phyloP scores from a whole-genome alignment of 768 basidiomycete species.

The Trametes punicea region DNA sequence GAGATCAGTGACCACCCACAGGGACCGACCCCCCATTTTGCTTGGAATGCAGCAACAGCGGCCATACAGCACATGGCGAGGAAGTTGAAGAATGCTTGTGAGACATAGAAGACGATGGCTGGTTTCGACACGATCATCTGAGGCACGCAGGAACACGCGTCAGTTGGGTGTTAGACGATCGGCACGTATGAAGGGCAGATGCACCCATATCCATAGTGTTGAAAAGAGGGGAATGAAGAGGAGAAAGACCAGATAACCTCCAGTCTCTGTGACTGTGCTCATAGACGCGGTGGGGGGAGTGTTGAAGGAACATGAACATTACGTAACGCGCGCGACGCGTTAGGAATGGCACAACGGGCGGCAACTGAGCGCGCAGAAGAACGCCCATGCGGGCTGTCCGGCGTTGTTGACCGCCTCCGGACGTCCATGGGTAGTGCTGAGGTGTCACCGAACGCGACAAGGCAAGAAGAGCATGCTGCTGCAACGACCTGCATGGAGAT shows the following conservation, averaged over 20 bases:
- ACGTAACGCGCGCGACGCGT: constrained; percentile 37
- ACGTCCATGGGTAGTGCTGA: not conserved
- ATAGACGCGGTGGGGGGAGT: constrained; percentile 25
- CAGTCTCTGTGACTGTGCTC: constrained; percentile 31
- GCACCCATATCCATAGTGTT: constrained; percentile 70
- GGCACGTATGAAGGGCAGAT: constrained; percentile 15
- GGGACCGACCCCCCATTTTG: constrained; percentile 78
- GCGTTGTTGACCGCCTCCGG: not conserved
- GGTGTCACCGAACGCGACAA: not conserved
- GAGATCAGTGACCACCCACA: constrained; percentile 51
- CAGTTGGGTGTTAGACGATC: constrained; percentile 12
- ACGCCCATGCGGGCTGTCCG: not conserved
- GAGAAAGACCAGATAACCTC: constrained; percentile 54
- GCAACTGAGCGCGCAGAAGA: constrained; percentile 6
- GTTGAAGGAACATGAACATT: constrained; percentile 42
- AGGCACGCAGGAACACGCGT: constrained; percentile 20
- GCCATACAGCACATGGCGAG: constrained; percentile 90
- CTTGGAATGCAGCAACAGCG: constrained; percentile 84
- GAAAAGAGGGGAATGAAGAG: constrained; percentile 64
- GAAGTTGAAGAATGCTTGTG: constrained; percentile 91
- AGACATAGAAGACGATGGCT: constrained; percentile 68
- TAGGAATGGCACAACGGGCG: no score
- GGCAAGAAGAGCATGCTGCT: not conserved
- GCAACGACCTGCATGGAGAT: not conserved
- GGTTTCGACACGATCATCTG: constrained; percentile 90